Conservation (phyloP, 768 basidiomycete genomes). For the Suillus variegatus region DNA sequence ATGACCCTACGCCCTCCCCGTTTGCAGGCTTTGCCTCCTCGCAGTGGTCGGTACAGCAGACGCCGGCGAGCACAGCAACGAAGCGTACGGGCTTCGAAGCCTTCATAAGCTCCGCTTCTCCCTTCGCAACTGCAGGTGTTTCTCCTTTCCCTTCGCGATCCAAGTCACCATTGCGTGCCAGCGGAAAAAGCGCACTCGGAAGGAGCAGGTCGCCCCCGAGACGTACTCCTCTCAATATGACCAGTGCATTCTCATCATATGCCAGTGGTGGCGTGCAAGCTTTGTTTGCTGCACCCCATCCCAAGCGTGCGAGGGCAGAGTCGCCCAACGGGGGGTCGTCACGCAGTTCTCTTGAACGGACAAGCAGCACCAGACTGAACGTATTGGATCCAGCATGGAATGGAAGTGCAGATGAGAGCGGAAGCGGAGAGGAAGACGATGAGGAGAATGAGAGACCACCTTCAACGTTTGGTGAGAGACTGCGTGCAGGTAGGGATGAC, state of each 20-base stretch:
- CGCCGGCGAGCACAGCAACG: constrained; percentile 36
- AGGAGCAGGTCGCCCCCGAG: constrained; percentile 60
- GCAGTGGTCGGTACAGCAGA: constrained; percentile 19
- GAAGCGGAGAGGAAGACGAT: constrained; percentile 44
- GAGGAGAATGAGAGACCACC: constrained; percentile 33
- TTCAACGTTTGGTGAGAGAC: constrained; percentile 60
- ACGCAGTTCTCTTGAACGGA: constrained; percentile 47
- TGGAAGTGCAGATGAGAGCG: constrained; percentile 39
- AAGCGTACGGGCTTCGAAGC: constrained; percentile 62
- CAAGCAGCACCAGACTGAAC: constrained; percentile 23
- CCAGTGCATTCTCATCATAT: constrained; percentile 64
- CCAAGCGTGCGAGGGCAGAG: constrained; percentile 56
- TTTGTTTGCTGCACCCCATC: constrained; percentile 44
- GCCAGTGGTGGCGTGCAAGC: constrained; percentile 48
- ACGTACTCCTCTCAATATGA: constrained; percentile 40
- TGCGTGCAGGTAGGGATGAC: constrained; percentile 63
- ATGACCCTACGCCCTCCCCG: constrained; percentile 21
- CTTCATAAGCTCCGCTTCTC: constrained; percentile 51
- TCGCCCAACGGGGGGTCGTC: constrained; percentile 48
- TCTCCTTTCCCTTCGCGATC: constrained; percentile 39
- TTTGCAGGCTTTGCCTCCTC: constrained; percentile 22
- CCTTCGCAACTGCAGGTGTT: constrained; percentile 39
- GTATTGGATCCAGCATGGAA: constrained; percentile 38
- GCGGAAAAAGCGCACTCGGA: constrained; percentile 26
- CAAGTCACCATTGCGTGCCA: constrained; percentile 51